Base-by-base conservation (phyloP, 73 alveolate genomes). In the Uronychia binucleata region DNA sequence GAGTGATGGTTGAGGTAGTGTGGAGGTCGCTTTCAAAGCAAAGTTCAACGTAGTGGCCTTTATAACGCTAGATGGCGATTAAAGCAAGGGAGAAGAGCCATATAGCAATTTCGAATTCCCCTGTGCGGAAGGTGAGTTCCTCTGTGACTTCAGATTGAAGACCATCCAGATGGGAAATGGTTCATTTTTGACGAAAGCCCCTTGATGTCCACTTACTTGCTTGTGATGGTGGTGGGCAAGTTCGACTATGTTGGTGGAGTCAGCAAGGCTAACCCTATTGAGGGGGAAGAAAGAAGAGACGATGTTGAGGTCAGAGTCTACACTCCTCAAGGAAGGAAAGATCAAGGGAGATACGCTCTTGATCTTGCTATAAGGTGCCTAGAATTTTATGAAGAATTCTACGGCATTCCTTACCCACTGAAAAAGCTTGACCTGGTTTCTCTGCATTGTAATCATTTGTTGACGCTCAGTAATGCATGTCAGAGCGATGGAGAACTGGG, bases 401-500 rank as follows among this genome's bases (percentile, higher is more conserved):
- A 94, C 81, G 93, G 85, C 5, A 93, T 95, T 26, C 94, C 96
- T 8, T 97, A 92, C 58, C 98, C 99, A 1, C 85, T 94, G 78
- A 58, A 76, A 30, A 97, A 97, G 87, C 86, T 94, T 75, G 99
- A 97, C 77, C 86, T 93, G 34, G 93, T 96, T 29, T 90, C 92
- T 84, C 88, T 94, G 35, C 93, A 96, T 34, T 11, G 67, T 46
- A 46, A 46, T 46, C 67, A 46, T 11, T 46, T 46, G 67, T 46
- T 46, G 67, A 46, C 19, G 67, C 19, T 19, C 19, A 46, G 92
- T 82, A 27, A 91, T 85, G 83, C 88, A 83, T 31, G 90, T 86
- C 27, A 90, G 96, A 83, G 98, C 96, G 25, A 95, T 95, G 98
- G 98, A 95, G 83, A 95, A 96, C 77, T 96, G 97, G 91, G 99